These are phyloP conservation scores for Arthrobotrys pseudoclavata DNA, from an alignment of 2,329 filamentous ascomycete species.

Conservation along the genomic window DNA sequence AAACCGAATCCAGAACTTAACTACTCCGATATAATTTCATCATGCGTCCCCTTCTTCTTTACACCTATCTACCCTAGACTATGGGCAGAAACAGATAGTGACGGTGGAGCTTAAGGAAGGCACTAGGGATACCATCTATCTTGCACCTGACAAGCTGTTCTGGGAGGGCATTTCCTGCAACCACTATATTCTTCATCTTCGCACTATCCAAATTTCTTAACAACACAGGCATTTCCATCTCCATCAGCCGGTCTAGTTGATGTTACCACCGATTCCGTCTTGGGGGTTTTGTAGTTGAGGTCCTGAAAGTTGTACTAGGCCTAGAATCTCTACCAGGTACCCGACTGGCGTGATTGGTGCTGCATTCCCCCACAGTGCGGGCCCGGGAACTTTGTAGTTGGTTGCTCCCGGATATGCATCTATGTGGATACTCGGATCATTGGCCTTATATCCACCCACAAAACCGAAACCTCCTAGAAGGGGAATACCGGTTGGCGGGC, in stretches of 20 bases:
- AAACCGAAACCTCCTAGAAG: slow-evolving; percentile 68
- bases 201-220: slow-evolving; percentile 11
- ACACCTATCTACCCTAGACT: background rate
- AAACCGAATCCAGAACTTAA: background rate
- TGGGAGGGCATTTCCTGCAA: slow-evolving; percentile 21
- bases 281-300: slow-evolving; percentile 16
- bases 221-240: slow-evolving; percentile 6
- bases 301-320: slow-evolving; percentile 64
- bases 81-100: background rate
- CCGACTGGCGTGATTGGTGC: slow-evolving; percentile 8
- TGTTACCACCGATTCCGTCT: background rate
- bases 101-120: slow-evolving; percentile 17
- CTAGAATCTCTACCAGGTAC: background rate
- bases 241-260: slow-evolving; percentile 5
- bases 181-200: slow-evolving; percentile 19
- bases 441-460: slow-evolving; percentile 67
- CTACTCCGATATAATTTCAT: background rate
- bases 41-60: background rate
- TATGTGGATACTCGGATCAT: slow-evolving; percentile 67
- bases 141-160: slow-evolving; percentile 18
- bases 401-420: slow-evolving; percentile 56
- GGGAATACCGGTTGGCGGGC: slow-evolving; percentile 59
- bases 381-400: slow-evolving; percentile 60
- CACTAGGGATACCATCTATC: slow-evolving; percentile 36
- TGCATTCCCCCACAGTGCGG: slow-evolving; percentile 53